These are phyloP conservation scores for Tricholoma hemisulphureum DNA, from an alignment of 768 basidiomycete genomes.

Conservation along the genomic window DNA sequence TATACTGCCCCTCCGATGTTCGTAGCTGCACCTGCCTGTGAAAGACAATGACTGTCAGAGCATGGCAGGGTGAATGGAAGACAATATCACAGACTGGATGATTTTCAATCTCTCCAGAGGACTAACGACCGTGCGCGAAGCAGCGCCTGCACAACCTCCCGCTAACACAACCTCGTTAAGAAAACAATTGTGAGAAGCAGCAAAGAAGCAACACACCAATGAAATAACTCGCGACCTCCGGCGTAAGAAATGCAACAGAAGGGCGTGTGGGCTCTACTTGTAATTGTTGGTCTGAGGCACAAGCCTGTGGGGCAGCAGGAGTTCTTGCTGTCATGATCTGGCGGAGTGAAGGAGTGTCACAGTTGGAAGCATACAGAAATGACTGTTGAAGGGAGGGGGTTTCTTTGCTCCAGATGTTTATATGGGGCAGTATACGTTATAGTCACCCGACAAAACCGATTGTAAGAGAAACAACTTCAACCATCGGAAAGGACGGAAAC, in stretches of 20 bases:
- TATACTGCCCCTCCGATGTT: slow-evolving; percentile 63
- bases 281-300: not conserved
- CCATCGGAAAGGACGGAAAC: no score
- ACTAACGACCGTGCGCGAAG: slow-evolving; percentile 88
- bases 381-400: no score
- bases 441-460: no score
- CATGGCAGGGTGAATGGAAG: slow-evolving; percentile 5
- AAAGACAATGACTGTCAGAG: slow-evolving; percentile 4
- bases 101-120: slow-evolving; percentile 94
- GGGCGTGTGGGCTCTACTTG: not conserved
- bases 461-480: no score
- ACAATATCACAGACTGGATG: slow-evolving; percentile 69
- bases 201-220: slow-evolving; percentile 30
- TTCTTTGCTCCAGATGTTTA: no score
- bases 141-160: slow-evolving; percentile 59
- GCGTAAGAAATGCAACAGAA: slow-evolving; percentile 36
- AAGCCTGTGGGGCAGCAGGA: not conserved
- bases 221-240: slow-evolving; percentile 45
- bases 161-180: slow-evolving; percentile 30
- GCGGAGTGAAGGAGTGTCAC: not conserved
- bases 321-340: not conserved
- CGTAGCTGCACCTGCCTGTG: slow-evolving; percentile 88
- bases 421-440: no score
- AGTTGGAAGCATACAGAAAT: not conserved
- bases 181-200: not conserved